Conservation (phyloP, 2,329 filamentous ascomycete genomes). For the Trichoderma lentiforme region DNA sequence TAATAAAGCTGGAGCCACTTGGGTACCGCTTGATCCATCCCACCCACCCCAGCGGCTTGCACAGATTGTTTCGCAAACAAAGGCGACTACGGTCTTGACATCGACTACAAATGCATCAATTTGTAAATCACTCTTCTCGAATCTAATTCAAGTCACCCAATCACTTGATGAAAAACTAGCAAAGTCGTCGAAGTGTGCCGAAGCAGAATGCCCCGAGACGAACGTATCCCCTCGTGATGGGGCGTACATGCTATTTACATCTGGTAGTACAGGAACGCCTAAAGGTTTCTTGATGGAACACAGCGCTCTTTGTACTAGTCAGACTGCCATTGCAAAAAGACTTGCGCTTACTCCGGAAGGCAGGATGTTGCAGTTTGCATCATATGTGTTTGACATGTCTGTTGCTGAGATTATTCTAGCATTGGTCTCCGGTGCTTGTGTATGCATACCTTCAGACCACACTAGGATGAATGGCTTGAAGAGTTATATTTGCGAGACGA, state of each 20-base stretch:
- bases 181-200: background rate
- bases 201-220: background rate
- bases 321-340: background rate
- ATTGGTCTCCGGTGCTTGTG: background rate
- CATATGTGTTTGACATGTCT: constrained; percentile 3
- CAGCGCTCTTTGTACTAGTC: background rate
- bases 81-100: background rate
- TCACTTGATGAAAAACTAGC: background rate
- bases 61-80: background rate
- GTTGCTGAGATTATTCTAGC: background rate
- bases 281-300: constrained; percentile 24
- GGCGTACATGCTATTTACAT: constrained; percentile 22
- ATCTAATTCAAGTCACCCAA: background rate
- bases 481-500: background rate
- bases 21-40: background rate
- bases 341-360: background rate
- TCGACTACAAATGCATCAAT: background rate
- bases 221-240: constrained; percentile 2
- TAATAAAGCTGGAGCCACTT: constrained; percentile 3
- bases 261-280: constrained; percentile 21
- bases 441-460: constrained; percentile 10
- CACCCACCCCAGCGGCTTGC: background rate
- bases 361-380: constrained; percentile 11
- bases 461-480: constrained; percentile 1
- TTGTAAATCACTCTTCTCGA: background rate